These are phyloP conservation scores for Debaryomyces nepalensis DNA, from an alignment of 1,139 yeast species.

Conservation along the genomic window DNA sequence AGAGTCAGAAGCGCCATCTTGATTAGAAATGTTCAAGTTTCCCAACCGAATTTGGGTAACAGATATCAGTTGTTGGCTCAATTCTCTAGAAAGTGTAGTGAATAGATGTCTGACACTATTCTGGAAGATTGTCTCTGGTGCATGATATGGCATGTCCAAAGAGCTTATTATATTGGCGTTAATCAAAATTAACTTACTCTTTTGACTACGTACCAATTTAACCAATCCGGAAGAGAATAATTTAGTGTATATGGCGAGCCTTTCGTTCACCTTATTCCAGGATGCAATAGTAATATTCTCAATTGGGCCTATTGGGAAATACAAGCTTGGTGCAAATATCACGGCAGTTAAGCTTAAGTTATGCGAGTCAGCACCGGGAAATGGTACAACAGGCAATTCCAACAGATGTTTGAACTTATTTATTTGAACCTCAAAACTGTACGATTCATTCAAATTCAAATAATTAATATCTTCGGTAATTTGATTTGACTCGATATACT, in stretches of 20 bases:
- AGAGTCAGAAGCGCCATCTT: slow-evolving; percentile 28
- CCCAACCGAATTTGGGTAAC: slow-evolving; percentile 55
- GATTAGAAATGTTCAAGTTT: slow-evolving; percentile 46
- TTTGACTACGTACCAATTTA: slow-evolving; percentile 54
- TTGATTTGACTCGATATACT: slow-evolving; percentile 61
- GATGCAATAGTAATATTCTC: slow-evolving; percentile 58
- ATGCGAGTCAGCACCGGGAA: slow-evolving; percentile 60
- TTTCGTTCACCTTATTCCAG: slow-evolving; percentile 57
- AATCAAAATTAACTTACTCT: slow-evolving; percentile 49
- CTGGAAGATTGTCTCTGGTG: slow-evolving; percentile 51
- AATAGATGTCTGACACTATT: slow-evolving; percentile 41
- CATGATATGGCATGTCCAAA: slow-evolving; percentile 52
- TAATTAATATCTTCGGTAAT: slow-evolving; percentile 56
- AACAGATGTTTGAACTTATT: slow-evolving; percentile 47
- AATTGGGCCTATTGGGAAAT: slow-evolving; percentile 71
- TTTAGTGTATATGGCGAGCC: slow-evolving; percentile 51
- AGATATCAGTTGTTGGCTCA: slow-evolving; percentile 44
- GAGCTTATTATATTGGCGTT: slow-evolving; percentile 50
- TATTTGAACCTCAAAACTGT: slow-evolving; percentile 36
- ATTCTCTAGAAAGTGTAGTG: slow-evolving; percentile 45
- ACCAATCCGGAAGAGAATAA: slow-evolving; percentile 62
- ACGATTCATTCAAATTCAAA: slow-evolving; percentile 36
- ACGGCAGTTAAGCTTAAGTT: slow-evolving; percentile 58
- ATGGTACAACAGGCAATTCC: slow-evolving; percentile 46
- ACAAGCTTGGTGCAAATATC: slow-evolving; percentile 64